These are phyloP conservation scores for Ganoderma lingzhi DNA, from an alignment of 1,284 basidiomycete genomes.

Conservation along the genomic window DNA sequence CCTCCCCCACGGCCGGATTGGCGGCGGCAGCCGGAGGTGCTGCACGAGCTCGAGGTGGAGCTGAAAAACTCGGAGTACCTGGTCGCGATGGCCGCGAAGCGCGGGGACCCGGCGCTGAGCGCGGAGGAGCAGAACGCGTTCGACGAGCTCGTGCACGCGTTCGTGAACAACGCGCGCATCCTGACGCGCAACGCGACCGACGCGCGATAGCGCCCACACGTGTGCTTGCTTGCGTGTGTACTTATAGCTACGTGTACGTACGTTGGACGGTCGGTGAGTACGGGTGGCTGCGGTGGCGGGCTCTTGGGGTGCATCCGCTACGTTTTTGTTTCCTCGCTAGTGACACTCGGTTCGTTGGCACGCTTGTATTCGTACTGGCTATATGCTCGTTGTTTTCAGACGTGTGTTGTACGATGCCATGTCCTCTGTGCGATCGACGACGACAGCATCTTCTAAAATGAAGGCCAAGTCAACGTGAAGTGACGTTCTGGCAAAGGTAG, in stretches of 20 bases:
- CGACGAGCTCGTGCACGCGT: slow-evolving; percentile 83
- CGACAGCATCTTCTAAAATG: too few relatives aligned
- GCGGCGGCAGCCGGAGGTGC: slow-evolving; percentile 57
- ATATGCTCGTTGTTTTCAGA: neutral
- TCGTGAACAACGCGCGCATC: slow-evolving; percentile 83
- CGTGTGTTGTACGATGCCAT: neutral
- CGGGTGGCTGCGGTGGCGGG: too few relatives aligned
- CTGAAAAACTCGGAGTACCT: slow-evolving; percentile 69
- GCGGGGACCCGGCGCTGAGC: slow-evolving; percentile 61
- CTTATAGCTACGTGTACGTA: too few relatives aligned
- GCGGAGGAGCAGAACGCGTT: slow-evolving; percentile 76
- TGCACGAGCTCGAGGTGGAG: slow-evolving; percentile 80
- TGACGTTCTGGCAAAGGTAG: too few relatives aligned
- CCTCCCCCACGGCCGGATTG: too few relatives aligned
- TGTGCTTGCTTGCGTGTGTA: too few relatives aligned
- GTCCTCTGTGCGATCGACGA: too few relatives aligned
- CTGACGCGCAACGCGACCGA: slow-evolving; percentile 69
- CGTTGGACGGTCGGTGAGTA: too few relatives aligned
- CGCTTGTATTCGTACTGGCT: slow-evolving; percentile 11
- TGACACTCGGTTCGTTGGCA: neutral
- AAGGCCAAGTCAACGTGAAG: too few relatives aligned
- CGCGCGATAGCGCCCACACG: slow-evolving; percentile 50
- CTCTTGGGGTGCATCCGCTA: slow-evolving; percentile 1
- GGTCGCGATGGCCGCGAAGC: slow-evolving; percentile 62
- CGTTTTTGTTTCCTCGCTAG: neutral